These are phyloP conservation scores for Phanerodontia chrysosporium DNA, from an alignment of 768 basidiomycete species.

Conservation along the genomic window DNA sequence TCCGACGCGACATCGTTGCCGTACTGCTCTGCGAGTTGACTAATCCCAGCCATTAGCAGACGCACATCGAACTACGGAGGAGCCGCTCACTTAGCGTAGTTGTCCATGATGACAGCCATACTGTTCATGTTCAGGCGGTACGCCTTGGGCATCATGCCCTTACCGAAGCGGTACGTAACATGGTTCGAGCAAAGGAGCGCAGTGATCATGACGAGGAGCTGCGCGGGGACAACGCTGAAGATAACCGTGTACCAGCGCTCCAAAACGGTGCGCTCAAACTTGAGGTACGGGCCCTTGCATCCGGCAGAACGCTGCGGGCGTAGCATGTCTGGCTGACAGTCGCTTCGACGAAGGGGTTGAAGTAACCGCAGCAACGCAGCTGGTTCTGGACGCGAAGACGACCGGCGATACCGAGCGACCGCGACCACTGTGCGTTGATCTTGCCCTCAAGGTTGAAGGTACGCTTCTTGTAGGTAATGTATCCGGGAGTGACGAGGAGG, in stretches of 20 bases:
- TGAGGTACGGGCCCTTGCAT: conserved; percentile 63
- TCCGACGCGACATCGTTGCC: conserved; percentile 61
- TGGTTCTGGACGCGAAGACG: conserved; percentile 70
- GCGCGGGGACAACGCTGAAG: conserved; percentile 66
- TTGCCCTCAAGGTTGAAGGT: conserved; percentile 82
- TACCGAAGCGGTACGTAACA: conserved; percentile 83
- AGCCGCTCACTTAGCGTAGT: conserved; percentile 61
- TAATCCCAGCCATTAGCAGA: conserved; percentile 22
- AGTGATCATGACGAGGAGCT: conserved; percentile 58
- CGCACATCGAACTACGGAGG: neutral
- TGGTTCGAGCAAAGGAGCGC: conserved; percentile 76
- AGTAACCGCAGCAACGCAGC: conserved; percentile 79
- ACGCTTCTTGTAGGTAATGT: conserved; percentile 69
- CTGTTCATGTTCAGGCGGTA: conserved; percentile 70
- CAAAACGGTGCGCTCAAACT: conserved; percentile 52
- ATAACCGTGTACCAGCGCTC: conserved; percentile 60
- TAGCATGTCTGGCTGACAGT: conserved; percentile 74
- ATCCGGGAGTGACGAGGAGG: conserved; percentile 70
- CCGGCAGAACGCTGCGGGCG: conserved; percentile 62
- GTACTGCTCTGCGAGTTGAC: conserved; percentile 73
- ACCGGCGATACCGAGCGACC: conserved; percentile 51
- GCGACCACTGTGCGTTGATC: conserved; percentile 74
- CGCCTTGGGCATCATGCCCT: conserved; percentile 84
- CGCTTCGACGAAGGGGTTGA: conserved; percentile 75
- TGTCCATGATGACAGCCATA: conserved; percentile 83